phyloP scores from a whole-genome alignment of 2,329 filamentous ascomycete species.

The Xylariaceae sp. region DNA sequence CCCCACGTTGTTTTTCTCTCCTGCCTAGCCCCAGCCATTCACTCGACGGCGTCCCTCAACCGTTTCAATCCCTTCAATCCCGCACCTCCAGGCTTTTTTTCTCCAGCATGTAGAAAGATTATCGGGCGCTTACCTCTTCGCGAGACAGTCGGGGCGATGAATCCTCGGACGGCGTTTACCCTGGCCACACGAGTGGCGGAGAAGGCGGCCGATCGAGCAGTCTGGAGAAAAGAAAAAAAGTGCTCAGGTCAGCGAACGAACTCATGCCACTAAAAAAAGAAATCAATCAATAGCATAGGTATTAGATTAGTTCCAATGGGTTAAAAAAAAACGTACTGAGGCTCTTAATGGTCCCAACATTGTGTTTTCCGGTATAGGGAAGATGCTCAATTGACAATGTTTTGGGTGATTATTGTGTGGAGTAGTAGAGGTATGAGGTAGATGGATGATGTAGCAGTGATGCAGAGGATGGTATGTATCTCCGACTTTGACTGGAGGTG shows the following conservation, averaged over 20 bases:
- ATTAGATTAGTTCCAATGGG: background rate
- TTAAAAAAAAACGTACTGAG: slow-evolving; percentile 59
- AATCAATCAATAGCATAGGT: no score
- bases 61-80: slow-evolving; percentile 1
- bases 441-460: no score
- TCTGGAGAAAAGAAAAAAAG: slow-evolving; percentile 40
- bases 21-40: background rate
- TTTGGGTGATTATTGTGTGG: background rate
- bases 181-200: slow-evolving; percentile 53
- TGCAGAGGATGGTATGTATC: no score
- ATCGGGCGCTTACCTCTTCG: slow-evolving; percentile 57
- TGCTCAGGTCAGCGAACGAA: slow-evolving; percentile 8
- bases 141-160: slow-evolving; percentile 63
- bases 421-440: no score
- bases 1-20: background rate
- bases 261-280: no score
- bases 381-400: background rate
- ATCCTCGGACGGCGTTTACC: slow-evolving; percentile 54
- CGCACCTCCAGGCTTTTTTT: background rate
- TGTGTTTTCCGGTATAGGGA: slow-evolving; percentile 44
- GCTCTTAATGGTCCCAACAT: slow-evolving; percentile 61
- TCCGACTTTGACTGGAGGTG: background rate
- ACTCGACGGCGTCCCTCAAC: slow-evolving; percentile 7
- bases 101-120: slow-evolving; percentile 30
- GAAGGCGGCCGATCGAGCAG: slow-evolving; percentile 54